Percentiles rank a stretch among this genome's conserved stretches.
Conservation (phyloP, 2,329 filamentous ascomycete genomes). For the Ramularia endophylla region DNA sequence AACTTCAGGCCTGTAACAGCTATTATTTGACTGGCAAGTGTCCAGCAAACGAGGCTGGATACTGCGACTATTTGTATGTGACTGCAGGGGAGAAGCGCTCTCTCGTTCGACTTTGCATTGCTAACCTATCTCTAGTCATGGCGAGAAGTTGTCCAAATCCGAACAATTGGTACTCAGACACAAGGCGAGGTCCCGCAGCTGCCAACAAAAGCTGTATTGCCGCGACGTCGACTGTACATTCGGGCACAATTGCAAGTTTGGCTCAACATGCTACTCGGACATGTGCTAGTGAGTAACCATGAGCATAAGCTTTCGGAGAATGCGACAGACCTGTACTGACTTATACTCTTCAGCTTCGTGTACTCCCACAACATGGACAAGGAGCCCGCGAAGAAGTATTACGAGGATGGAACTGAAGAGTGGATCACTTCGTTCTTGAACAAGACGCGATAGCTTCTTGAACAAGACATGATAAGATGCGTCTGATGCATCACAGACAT, state of each 20-base stretch:
- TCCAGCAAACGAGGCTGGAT: conserved; percentile 32
- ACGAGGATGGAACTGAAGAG: conserved; percentile 27
- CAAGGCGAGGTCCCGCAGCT: conserved; percentile 37
- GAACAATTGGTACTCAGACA: conserved; percentile 38
- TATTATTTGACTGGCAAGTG: conserved; percentile 36
- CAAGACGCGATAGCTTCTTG: conserved; percentile 18
- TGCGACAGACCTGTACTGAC: too few relatives aligned
- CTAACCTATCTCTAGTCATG: conserved; percentile 27
- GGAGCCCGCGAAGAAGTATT: conserved; percentile 24
- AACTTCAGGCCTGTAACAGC: conserved; percentile 36
- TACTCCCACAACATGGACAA: conserved; percentile 28
- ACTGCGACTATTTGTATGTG: conserved; percentile 33
- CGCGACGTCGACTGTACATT: conserved; percentile 38
- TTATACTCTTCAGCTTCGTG: too few relatives aligned
- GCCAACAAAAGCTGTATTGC: conserved; percentile 33
- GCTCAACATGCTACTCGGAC: conserved; percentile 30
- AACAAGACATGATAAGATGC: conserved; percentile 15
- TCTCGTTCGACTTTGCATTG: too few relatives aligned
- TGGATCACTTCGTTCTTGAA: conserved; percentile 23
- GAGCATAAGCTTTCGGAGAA: too few relatives aligned
- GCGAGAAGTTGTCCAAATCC: conserved; percentile 32
- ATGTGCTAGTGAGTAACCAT: too few relatives aligned
- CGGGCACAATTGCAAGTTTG: conserved; percentile 38
- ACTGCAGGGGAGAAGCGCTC: too few relatives aligned
- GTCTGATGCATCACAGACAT: not conserved